Percentiles rank a stretch among this genome's conserved stretches.
phyloP scores from a whole-genome alignment of 1,284 basidiomycete genomes.

The Golubevia pallescens region DNA sequence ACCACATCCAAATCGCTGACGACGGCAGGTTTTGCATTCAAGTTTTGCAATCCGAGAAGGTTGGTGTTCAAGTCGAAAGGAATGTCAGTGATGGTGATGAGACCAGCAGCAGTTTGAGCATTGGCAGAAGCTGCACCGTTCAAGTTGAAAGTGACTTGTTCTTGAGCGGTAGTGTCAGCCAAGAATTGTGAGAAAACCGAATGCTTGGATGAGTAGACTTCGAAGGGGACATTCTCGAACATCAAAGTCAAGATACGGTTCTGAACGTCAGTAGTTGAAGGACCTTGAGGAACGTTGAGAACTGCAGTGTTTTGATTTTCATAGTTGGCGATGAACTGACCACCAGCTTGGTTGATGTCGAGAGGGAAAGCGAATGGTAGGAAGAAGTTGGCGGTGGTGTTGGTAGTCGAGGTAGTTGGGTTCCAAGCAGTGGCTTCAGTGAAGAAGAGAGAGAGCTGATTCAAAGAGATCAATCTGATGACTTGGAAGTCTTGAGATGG shows the following conservation, averaged over 20 bases:
- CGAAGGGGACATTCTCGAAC: conserved; percentile 55
- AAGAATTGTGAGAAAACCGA: conserved; percentile 52
- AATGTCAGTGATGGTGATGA: conserved; percentile 52
- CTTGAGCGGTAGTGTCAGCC: conserved; percentile 42
- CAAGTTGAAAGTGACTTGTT: conserved; percentile 46
- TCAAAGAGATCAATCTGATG: conserved; percentile 51
- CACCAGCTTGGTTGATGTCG: conserved; percentile 45
- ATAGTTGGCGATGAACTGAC: conserved; percentile 51
- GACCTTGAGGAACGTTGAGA: conserved; percentile 49
- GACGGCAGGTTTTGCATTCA: conserved; percentile 49
- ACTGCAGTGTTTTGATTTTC: conserved; percentile 36
- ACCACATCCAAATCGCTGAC: conserved; percentile 52
- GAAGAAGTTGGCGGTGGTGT: conserved; percentile 55
- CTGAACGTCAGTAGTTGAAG: conserved; percentile 49
- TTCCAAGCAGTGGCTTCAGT: conserved; percentile 24
- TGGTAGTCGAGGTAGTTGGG: conserved; percentile 39
- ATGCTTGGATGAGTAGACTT: conserved; percentile 35
- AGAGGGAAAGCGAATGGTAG: conserved; percentile 60
- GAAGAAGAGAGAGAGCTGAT: conserved; percentile 60
- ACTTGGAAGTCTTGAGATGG: conserved; percentile 54
- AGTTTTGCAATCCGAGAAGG: conserved; percentile 58
- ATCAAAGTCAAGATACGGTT: conserved; percentile 48
- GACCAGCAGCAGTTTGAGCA: conserved; percentile 53
- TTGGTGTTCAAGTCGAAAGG: conserved; percentile 56
- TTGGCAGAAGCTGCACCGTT: conserved; percentile 45